Evolutionary conservation across 805 yeast genomes (phyloP).

Genomic region (Ogataea methylovora): DNA sequence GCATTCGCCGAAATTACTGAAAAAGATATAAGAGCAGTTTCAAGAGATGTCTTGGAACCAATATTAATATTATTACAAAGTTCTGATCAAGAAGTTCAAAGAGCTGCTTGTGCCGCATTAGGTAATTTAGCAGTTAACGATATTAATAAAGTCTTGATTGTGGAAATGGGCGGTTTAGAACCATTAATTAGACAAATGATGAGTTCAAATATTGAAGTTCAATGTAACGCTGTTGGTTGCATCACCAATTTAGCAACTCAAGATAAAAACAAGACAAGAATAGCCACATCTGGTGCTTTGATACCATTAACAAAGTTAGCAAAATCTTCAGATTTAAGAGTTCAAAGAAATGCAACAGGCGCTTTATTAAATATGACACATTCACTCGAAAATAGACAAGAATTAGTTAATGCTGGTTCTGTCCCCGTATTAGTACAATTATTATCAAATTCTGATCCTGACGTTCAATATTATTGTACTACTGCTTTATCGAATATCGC

Average conservation of each 20-base stretch:
- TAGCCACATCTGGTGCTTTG: constrained; percentile 93
- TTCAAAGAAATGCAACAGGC: constrained; percentile 98
- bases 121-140: constrained; percentile 98
- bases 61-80: constrained; percentile 80
- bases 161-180: constrained; percentile 96
- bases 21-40: constrained; percentile 86
- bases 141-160: constrained; percentile 86
- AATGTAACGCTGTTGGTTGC: constrained; percentile 98
- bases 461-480: constrained; percentile 97
- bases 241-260: constrained; percentile 96
- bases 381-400: constrained; percentile 92
- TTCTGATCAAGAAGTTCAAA: constrained; percentile 88
- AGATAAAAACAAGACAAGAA: constrained; percentile 92
- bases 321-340: constrained; percentile 88
- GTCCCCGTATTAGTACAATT: constrained; percentile 91
- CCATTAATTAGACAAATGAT: constrained; percentile 97
- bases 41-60: constrained; percentile 89
- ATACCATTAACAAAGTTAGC: constrained; percentile 93
- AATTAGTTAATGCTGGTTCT: constrained; percentile 95
- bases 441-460: constrained; percentile 82
- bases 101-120: constrained; percentile 98
- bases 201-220: constrained; percentile 94
- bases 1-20: constrained; percentile 99
- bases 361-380: constrained; percentile 98
- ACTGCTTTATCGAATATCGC: constrained; percentile 96